phyloP scores from a whole-genome alignment of 2,329 filamentous ascomycete species.

The Acarospora socialis region DNA sequence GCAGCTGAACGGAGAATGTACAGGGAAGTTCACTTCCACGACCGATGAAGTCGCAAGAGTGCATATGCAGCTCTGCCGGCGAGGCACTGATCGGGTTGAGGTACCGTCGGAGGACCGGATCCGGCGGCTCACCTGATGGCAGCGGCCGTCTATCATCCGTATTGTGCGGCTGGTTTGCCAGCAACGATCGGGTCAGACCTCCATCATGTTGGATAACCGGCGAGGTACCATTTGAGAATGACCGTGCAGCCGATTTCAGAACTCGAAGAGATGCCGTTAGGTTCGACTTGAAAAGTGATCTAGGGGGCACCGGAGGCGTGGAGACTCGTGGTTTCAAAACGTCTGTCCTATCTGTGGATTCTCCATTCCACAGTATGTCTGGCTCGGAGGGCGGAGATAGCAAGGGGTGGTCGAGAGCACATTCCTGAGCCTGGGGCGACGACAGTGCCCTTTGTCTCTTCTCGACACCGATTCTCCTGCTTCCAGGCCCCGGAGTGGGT shows the following conservation, averaged over 20 bases:
- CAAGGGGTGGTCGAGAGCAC: conserved; percentile 43
- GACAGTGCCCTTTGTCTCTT: conserved; percentile 9
- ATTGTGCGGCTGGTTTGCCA: conserved; percentile 38
- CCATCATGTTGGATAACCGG: conserved; percentile 38
- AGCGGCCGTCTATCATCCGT: conserved; percentile 47
- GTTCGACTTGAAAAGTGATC: conserved; percentile 46
- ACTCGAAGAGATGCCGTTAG: conserved; percentile 48
- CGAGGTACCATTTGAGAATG: conserved; percentile 43
- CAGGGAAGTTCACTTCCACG: conserved; percentile 21
- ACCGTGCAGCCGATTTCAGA: conserved; percentile 46
- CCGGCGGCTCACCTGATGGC: conserved; percentile 37
- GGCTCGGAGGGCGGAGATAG: conserved; percentile 27
- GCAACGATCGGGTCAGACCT: conserved; percentile 43
- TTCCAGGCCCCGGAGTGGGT: conserved; percentile 7
- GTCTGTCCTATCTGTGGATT: background rate
- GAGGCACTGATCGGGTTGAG: conserved; percentile 41
- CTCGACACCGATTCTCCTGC: conserved; percentile 1
- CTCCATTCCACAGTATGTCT: conserved; percentile 20
- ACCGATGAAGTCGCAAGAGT: conserved; percentile 25
- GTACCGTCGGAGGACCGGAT: conserved; percentile 44
- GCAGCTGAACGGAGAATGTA: conserved; percentile 46
- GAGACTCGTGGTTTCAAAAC: background rate
- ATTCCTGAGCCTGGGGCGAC: conserved; percentile 32
- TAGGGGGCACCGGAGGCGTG: conserved; percentile 25
- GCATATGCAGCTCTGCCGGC: conserved; percentile 31